Conservation (phyloP, 768 basidiomycete genomes). For the Basidioascus undulatus region DNA sequence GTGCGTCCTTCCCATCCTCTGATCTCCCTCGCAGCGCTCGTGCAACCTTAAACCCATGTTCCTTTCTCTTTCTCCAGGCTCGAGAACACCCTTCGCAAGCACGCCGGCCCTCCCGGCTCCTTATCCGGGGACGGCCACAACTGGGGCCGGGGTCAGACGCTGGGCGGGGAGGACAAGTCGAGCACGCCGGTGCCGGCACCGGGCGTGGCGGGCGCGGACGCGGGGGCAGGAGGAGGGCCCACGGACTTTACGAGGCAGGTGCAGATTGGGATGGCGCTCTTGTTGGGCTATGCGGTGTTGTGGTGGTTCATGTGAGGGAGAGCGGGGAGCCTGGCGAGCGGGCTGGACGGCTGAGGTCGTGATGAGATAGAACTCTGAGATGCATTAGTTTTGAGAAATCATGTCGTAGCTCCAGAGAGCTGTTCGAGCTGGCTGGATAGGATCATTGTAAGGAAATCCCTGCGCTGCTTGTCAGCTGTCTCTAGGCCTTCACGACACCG, state of each 20-base stretch:
- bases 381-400: no score
- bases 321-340: no score
- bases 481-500: no score
- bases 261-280: conserved; percentile 36
- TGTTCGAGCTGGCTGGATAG: no score
- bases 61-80: conserved; percentile 25
- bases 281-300: conserved; percentile 37
- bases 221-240: conserved; percentile 20
- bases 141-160: conserved; percentile 50
- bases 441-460: no score
- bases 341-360: no score
- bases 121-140: conserved; percentile 54
- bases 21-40: neutral
- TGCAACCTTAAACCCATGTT: neutral
- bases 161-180: conserved; percentile 24
- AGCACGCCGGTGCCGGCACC: conserved; percentile 18
- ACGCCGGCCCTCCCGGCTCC: conserved; percentile 24
- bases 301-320: conserved; percentile 21
- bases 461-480: no score
- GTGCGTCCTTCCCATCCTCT: conserved; percentile 22
- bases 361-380: no score
- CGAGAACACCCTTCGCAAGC: conserved; percentile 32
- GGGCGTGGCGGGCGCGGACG: conserved; percentile 18
- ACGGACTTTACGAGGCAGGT: conserved; percentile 39
- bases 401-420: no score